Evolutionary conservation across 2,329 filamentous ascomycete species (phyloP).

Genomic region (Hypoxylon sp.): DNA sequence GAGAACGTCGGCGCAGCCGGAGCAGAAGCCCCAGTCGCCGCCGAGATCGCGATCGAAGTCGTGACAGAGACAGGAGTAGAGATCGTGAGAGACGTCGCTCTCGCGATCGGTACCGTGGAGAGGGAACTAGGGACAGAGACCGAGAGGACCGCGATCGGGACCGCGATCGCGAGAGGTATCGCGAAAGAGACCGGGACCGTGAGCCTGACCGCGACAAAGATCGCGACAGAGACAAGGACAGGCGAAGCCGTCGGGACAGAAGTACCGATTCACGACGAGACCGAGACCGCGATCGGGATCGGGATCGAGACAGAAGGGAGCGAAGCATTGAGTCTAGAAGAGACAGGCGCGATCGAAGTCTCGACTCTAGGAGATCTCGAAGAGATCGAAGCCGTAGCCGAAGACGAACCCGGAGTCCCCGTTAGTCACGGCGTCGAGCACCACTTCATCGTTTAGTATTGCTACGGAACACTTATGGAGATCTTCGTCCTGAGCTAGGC

Average conservation of each 20-base stretch:
- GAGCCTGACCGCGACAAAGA: slow-evolving; percentile 50
- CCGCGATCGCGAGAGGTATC: slow-evolving; percentile 43
- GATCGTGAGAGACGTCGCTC: slow-evolving; percentile 44
- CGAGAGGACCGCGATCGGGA: slow-evolving; percentile 53
- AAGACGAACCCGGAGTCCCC: slow-evolving; percentile 49
- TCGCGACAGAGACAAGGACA: slow-evolving; percentile 51
- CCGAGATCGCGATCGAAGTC: slow-evolving; percentile 49
- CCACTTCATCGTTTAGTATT: slow-evolving; percentile 22
- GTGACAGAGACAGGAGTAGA: slow-evolving; percentile 48
- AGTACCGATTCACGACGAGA: slow-evolving; percentile 42
- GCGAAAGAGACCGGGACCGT: slow-evolving; percentile 55
- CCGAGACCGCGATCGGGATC: slow-evolving; percentile 30
- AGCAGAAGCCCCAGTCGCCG: slow-evolving; percentile 37
- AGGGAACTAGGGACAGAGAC: slow-evolving; percentile 50
- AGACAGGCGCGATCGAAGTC: slow-evolving; percentile 36
- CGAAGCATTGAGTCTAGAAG: slow-evolving; percentile 34
- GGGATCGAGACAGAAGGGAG: slow-evolving; percentile 36
- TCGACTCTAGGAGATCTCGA: slow-evolving; percentile 19
- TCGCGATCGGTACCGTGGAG: slow-evolving; percentile 44
- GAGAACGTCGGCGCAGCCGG: slow-evolving; percentile 48
- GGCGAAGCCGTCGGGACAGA: slow-evolving; percentile 50
- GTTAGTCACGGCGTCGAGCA: slow-evolving; percentile 42
- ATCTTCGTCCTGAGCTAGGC: background rate
- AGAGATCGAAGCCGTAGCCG: slow-evolving; percentile 19
- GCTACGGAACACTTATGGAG: slow-evolving; percentile 4